Percentiles rank a stretch among this genome's conserved stretches.
Conservation (phyloP, 371 early-diverging fungal genomes). For the Scutellospora calospora region DNA sequence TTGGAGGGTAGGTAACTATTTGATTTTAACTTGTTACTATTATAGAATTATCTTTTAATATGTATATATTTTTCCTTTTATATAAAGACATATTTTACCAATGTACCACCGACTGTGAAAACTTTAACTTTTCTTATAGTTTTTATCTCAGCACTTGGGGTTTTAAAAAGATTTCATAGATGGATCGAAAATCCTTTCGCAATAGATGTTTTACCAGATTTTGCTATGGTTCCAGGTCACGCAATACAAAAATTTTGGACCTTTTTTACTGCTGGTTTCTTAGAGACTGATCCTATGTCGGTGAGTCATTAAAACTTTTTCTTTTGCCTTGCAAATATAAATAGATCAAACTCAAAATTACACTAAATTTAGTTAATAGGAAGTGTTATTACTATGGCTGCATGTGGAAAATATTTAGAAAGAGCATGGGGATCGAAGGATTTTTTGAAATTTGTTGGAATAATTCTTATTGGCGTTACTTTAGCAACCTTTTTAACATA, state of each 20-base stretch:
- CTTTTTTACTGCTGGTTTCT: slow-evolving; percentile 27
- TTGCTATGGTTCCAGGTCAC: background rate
- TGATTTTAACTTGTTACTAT: background rate
- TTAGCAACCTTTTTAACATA: slow-evolving; percentile 65
- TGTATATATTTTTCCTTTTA: background rate
- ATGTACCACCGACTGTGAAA: slow-evolving; percentile 4
- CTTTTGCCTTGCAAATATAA: background rate
- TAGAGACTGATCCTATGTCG: slow-evolving; percentile 13
- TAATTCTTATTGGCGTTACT: slow-evolving; percentile 65
- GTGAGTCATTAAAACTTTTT: background rate
- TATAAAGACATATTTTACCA: background rate
- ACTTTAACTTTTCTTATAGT: background rate
- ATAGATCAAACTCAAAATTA: background rate
- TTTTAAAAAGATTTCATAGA: background rate
- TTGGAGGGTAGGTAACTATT: slow-evolving; percentile 8
- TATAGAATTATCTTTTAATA: background rate
- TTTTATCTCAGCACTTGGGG: background rate
- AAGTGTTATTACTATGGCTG: slow-evolving; percentile 44
- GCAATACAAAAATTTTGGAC: slow-evolving; percentile 29
- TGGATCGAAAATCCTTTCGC: background rate
- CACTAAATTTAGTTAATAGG: slow-evolving; percentile 14
- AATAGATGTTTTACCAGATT: background rate
- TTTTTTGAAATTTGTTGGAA: slow-evolving; percentile 66
- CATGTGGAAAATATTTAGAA: slow-evolving; percentile 80
- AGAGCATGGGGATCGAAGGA: slow-evolving; percentile 79